Conservation (phyloP, 2,329 filamentous ascomycete genomes). For the Colletotrichum tropicale region DNA sequence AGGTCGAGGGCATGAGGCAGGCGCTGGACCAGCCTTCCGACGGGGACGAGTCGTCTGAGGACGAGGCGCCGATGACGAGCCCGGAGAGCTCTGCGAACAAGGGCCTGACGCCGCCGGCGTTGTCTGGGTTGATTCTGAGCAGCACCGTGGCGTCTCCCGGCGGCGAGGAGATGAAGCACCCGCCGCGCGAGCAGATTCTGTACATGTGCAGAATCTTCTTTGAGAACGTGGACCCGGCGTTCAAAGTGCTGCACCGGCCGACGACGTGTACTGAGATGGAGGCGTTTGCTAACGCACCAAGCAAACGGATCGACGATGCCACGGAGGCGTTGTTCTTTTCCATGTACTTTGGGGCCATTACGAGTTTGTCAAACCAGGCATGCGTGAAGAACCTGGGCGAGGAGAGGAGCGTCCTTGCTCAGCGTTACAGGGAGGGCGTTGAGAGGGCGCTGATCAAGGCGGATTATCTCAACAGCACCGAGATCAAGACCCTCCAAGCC, state of each 20-base stretch:
- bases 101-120: constrained; percentile 23
- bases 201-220: constrained; percentile 40
- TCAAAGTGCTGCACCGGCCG: constrained; percentile 50
- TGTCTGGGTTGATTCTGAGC: constrained; percentile 28
- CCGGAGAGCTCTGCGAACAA: constrained; percentile 29
- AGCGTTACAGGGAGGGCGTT: constrained; percentile 34
- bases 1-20: constrained; percentile 49
- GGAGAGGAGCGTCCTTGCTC: constrained; percentile 34
- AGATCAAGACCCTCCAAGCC: constrained; percentile 45
- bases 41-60: constrained; percentile 37
- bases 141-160: constrained; percentile 1
- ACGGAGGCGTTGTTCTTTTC: constrained; percentile 44
- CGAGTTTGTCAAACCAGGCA: constrained; percentile 32
- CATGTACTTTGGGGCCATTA: constrained; percentile 46
- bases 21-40: constrained; percentile 48
- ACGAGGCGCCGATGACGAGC: constrained; percentile 30
- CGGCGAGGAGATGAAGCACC: constrained; percentile 30
- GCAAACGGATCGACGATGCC: constrained; percentile 24
- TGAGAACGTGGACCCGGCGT: constrained; percentile 44
- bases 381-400: constrained; percentile 38
- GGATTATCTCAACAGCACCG: constrained; percentile 45
- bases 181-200: constrained; percentile 39
- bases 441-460: constrained; percentile 45
- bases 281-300: constrained; percentile 25
- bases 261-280: constrained; percentile 34